Evolutionary conservation across 768 basidiomycete genomes (phyloP).

Genomic region (Exidia glandulosa): DNA sequence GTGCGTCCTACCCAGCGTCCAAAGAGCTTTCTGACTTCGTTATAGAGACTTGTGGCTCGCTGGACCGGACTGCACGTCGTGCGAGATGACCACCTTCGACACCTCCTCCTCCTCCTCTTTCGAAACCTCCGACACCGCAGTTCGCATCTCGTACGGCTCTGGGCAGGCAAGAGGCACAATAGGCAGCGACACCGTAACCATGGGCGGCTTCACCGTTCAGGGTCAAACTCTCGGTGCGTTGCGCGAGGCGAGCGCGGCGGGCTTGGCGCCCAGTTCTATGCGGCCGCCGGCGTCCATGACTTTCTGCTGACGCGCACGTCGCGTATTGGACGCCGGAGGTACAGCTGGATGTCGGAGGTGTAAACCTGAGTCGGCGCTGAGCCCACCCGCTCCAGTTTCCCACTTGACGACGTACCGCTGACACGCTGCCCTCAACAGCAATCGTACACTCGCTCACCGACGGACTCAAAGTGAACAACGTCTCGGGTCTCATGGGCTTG

Average conservation of each 20-base stretch:
- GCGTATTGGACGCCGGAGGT: too few relatives aligned
- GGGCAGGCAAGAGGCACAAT: conserved; percentile 49
- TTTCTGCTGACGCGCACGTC: too few relatives aligned
- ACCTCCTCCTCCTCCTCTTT: background rate
- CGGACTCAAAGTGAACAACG: conserved; percentile 34
- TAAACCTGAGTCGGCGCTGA: conserved; percentile 5
- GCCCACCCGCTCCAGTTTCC: too few relatives aligned
- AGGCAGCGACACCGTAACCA: conserved; percentile 47
- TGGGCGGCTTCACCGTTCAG: conserved; percentile 51
- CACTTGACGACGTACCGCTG: too few relatives aligned
- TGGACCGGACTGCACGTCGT: background rate
- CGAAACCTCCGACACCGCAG: background rate
- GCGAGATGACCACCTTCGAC: background rate
- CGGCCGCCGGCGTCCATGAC: too few relatives aligned
- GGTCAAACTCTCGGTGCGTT: conserved; percentile 46
- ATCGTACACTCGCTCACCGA: background rate
- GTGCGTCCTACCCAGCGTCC: background rate
- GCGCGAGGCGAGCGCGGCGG: too few relatives aligned
- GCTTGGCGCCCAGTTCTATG: background rate
- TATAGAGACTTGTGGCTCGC: background rate
- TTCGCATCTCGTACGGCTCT: conserved; percentile 52
- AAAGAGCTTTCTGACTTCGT: background rate
- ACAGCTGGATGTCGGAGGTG: too few relatives aligned
- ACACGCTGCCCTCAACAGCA: background rate
- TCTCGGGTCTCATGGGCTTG: conserved; percentile 69